Evolutionary conservation across 805 yeast genomes (phyloP).

Genomic region (Myxozyma neglecta): DNA sequence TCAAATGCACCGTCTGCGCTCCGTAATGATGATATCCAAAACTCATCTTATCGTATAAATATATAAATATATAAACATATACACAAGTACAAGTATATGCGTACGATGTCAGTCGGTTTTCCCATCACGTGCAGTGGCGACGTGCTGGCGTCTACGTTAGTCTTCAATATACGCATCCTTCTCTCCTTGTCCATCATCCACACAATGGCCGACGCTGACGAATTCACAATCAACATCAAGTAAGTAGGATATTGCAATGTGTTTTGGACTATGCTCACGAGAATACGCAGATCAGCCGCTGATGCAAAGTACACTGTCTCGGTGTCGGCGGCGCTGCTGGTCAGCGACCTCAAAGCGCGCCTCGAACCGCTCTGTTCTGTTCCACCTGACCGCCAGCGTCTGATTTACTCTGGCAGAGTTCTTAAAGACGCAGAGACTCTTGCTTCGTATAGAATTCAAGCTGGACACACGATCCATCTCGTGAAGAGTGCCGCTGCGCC

Average conservation of each 20-base stretch:
- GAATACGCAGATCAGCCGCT: conserved; percentile 25
- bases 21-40: conserved; percentile 18
- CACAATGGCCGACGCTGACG: conserved; percentile 17
- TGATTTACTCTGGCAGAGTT: conserved; percentile 92
- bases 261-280: neutral
- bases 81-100: too few relatives aligned
- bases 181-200: neutral
- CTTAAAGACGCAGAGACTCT: conserved; percentile 80
- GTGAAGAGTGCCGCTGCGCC: conserved; percentile 69
- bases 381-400: conserved; percentile 77
- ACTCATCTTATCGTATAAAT: conserved; percentile 8
- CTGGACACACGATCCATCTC: conserved; percentile 84
- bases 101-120: too few relatives aligned
- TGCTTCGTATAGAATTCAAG: conserved; percentile 73
- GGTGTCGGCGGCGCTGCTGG: conserved; percentile 55
- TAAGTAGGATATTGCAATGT: conserved; percentile 1
- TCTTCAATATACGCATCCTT: neutral
- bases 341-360: conserved; percentile 65
- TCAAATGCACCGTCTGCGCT: neutral
- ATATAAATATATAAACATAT: too few relatives aligned
- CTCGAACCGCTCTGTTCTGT: conserved; percentile 63
- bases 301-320: conserved; percentile 74
- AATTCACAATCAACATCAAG: conserved; percentile 28
- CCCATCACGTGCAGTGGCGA: too few relatives aligned
- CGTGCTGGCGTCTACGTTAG: too few relatives aligned